phyloP scores from a whole-genome alignment of 129 eudicot species.

The Tagetes erecta region DNA sequence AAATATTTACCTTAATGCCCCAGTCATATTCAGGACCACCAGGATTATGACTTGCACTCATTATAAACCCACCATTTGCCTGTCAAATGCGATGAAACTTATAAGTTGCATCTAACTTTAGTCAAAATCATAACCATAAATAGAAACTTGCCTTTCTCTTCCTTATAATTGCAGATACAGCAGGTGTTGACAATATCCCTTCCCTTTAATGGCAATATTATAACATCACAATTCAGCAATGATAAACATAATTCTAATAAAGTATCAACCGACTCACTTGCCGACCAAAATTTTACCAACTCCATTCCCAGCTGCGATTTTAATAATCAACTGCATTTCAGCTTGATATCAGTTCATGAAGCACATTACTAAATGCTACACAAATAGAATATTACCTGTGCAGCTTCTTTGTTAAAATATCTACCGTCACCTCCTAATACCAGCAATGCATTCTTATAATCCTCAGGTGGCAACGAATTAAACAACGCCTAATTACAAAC shows the following conservation, averaged over 20 bases:
- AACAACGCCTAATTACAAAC: slow-evolving; percentile 65
- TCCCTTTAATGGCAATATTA: slow-evolving; percentile 64
- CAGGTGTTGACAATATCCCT: slow-evolving; percentile 96
- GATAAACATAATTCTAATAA: slow-evolving; percentile 13
- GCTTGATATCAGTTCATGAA: slow-evolving; percentile 14
- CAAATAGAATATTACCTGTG: slow-evolving; percentile 58
- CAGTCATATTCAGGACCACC: slow-evolving; percentile 99
- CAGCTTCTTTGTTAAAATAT: slow-evolving; percentile 88
- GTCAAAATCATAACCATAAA: slow-evolving; percentile 9
- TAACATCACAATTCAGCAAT: slow-evolving; percentile 31
- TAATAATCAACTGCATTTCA: slow-evolving; percentile 71
- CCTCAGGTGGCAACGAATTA: slow-evolving; percentile 90
- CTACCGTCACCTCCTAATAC: slow-evolving; percentile 99
- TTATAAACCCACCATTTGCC: slow-evolving; percentile 99
- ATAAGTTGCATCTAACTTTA: neutral
- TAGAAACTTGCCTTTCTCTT: slow-evolving; percentile 33
- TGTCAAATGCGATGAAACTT: slow-evolving; percentile 27
- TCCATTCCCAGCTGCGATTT: slow-evolving; percentile 97
- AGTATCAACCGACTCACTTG: slow-evolving; percentile 58
- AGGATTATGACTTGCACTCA: slow-evolving; percentile 99
- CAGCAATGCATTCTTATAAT: slow-evolving; percentile 70
- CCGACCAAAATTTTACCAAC: slow-evolving; percentile 95
- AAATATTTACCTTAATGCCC: slow-evolving; percentile 88
- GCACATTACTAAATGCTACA: neutral
- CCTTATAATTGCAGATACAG: slow-evolving; percentile 74